phyloP scores from a whole-genome alignment of 2,329 filamentous ascomycete genomes.

The Knoxdaviesia capensis region DNA sequence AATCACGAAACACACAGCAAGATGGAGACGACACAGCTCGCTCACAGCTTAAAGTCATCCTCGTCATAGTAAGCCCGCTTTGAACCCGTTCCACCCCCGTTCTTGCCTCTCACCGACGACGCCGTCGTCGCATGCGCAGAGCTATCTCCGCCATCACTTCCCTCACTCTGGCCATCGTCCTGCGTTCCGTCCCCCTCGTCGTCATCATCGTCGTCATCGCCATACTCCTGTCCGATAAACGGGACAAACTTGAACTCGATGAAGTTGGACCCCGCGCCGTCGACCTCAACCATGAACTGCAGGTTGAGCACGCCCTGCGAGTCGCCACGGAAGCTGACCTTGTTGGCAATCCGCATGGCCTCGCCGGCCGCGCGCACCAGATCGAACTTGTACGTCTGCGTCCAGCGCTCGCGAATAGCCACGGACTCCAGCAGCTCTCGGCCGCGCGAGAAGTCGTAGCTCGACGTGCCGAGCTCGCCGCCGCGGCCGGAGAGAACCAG shows the following conservation, averaged over 20 bases:
- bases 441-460: slow-evolving; percentile 45
- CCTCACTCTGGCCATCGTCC: slow-evolving; percentile 1
- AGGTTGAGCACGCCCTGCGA: slow-evolving; percentile 76
- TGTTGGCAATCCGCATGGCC: slow-evolving; percentile 84
- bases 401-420: slow-evolving; percentile 35
- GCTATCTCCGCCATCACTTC: too few relatives aligned
- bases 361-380: slow-evolving; percentile 69
- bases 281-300: slow-evolving; percentile 89
- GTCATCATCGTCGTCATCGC: slow-evolving; percentile 20
- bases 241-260: slow-evolving; percentile 72
- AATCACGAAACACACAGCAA: too few relatives aligned
- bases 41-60: too few relatives aligned
- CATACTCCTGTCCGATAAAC: slow-evolving; percentile 39
- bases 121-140: too few relatives aligned
- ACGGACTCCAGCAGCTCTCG: slow-evolving; percentile 58
- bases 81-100: too few relatives aligned
- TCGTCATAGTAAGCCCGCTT: too few relatives aligned
- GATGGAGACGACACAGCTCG: too few relatives aligned
- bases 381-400: slow-evolving; percentile 69
- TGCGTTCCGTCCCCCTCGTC: slow-evolving; percentile 11
- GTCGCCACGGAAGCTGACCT: slow-evolving; percentile 81
- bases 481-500: slow-evolving; percentile 49
- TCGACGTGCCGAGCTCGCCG: slow-evolving; percentile 38
- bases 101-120: too few relatives aligned
- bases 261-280: slow-evolving; percentile 49